Base-by-base conservation (phyloP, 225 moss, liverwort and hornwort genomes). In the Thuidium tamariscinum region DNA sequence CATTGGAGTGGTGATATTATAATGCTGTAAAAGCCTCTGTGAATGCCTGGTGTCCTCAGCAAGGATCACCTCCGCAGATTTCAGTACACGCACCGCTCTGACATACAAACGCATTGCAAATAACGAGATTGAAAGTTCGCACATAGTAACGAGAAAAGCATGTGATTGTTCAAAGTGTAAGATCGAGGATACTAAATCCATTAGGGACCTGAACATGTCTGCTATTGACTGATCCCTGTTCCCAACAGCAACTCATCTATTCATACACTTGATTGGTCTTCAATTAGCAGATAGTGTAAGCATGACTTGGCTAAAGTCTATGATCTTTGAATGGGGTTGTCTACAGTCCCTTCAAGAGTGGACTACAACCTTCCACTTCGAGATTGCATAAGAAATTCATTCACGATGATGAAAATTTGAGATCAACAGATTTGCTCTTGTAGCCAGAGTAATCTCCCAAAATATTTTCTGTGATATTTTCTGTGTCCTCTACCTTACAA, bases 31-130 rank as follows among this genome's bases (percentile, higher is more conserved):
- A 78, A 99, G 89, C 82, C 92, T 95, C 37, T 92, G 90, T 34
- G 99, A 99, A 90, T 99, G 99, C 83, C 99, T 89, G 7, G 99
- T 99, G 86, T 99, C 97, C 92, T 99, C 99, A 48, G 99, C 95
- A 56, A 99, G 91, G 81, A 99, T 97, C 70, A 95, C 90, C 85
- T 94, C 89, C 80, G 99, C 99, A 49, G 94, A 91, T 91, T 95
- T 88, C 80, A 99, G 89, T 52, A 97, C 91, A 85, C 95, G 95
- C 73, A 99, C 88, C 65, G 96, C 99, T 88, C 97, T 99, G 93
- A 74, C 89, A 90, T 34, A 82, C n/a, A 57, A 82, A 42, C 34
- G 82, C 42, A 75, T 64, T 59, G 82, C 49, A 84, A 72, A 83
- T 25, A 29, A 77, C 39, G 42, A 25, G 60, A 73, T 56, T 42